phyloP scores from a whole-genome alignment of 306 rosid species.

The Nissolia schottii region DNA sequence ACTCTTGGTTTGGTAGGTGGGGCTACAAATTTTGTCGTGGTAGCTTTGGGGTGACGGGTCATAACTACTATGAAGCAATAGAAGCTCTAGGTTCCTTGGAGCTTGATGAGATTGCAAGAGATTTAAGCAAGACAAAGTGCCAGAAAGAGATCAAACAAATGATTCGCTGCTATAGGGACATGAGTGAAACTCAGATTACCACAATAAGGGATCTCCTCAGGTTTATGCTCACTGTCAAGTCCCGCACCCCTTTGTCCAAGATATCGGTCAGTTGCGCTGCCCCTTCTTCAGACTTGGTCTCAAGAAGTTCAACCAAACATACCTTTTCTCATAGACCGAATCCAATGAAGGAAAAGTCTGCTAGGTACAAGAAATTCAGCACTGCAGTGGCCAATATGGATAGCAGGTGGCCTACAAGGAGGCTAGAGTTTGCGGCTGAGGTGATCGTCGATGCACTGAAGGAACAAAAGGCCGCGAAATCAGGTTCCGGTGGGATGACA shows the following conservation, averaged over 20 bases:
- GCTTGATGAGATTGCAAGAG: conserved; percentile 46
- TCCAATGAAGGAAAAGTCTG: conserved; percentile 50
- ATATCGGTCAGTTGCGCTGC: conserved; percentile 6
- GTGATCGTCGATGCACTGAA: conserved; percentile 80
- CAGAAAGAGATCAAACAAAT: conserved; percentile 55
- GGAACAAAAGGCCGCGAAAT: conserved; percentile 47
- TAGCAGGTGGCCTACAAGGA: conserved; percentile 87
- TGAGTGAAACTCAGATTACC: conserved; percentile 69
- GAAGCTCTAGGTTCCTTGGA: conserved; percentile 52
- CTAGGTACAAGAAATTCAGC: conserved; percentile 57
- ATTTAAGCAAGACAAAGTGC: conserved; percentile 29
- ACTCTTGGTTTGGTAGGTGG: conserved; percentile 96
- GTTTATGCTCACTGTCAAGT: conserved; percentile 77
- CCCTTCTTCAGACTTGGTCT: conserved; percentile 18
- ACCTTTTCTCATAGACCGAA: conserved; percentile 33
- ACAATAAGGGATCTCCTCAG: conserved; percentile 69
- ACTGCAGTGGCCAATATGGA: conserved; percentile 64
- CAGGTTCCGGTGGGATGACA: conserved; percentile 67
- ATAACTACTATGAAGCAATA: conserved; percentile 52
- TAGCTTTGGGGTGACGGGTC: conserved; percentile 62
- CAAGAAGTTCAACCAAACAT: conserved; percentile 36
- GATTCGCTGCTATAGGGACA: conserved; percentile 59
- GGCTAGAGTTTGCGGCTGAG: conserved; percentile 74
- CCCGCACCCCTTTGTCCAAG: conserved; percentile 39
- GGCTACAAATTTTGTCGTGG: conserved; percentile 71